Conservation (phyloP, 345 rosid genomes). For the Eucalyptus erythrocorys region DNA sequence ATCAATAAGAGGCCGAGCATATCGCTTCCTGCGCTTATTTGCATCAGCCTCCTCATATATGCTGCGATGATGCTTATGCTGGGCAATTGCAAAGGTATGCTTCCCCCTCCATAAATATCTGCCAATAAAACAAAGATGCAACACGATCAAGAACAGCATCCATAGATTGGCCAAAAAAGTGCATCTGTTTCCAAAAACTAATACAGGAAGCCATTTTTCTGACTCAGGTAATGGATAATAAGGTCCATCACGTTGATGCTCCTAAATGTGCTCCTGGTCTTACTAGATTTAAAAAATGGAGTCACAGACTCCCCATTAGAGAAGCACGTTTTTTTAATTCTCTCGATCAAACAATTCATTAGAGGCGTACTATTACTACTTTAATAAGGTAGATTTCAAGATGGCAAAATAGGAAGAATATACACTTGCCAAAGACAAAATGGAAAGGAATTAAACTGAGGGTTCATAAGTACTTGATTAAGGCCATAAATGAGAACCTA, state of each 20-base stretch:
- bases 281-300: neutral
- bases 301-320: neutral
- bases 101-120: conserved; percentile 94
- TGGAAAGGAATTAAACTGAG: neutral
- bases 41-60: conserved; percentile 97
- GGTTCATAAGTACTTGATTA: neutral
- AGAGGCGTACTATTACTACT: neutral
- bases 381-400: neutral
- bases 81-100: conserved; percentile 87
- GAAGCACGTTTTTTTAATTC: neutral
- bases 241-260: neutral
- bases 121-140: neutral
- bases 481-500: neutral
- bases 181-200: neutral
- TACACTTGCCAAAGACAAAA: neutral
- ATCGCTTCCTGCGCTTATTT: conserved; percentile 85
- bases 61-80: conserved; percentile 79
- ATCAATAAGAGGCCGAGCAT: conserved; percentile 91
- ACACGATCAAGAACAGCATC: neutral
- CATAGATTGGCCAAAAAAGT: neutral
- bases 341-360: neutral
- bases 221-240: neutral
- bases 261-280: neutral
- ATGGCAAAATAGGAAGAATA: neutral
- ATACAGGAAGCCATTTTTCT: neutral